phyloP scores from a whole-genome alignment of 1,139 yeast genomes.

The Scheffersomyces titani region DNA sequence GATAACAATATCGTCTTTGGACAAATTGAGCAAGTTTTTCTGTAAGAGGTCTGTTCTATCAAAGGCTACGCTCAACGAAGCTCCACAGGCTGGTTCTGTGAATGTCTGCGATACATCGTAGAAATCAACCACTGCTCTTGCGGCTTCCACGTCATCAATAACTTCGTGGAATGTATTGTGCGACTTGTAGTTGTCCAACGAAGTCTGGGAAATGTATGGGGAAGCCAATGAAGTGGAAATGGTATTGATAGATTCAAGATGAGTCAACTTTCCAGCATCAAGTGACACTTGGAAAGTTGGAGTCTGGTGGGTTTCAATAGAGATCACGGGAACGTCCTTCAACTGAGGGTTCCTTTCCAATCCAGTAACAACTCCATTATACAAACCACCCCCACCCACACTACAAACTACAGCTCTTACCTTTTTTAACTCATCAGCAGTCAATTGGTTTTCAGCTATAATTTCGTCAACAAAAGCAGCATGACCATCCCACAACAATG shows the following conservation, averaged over 20 bases:
- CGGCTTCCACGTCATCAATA: conserved; percentile 39
- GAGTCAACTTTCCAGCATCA: conserved; percentile 27
- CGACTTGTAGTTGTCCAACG: conserved; percentile 28
- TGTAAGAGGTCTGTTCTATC: conserved; percentile 22
- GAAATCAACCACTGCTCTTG: conserved; percentile 29
- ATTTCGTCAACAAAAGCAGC: conserved; percentile 36
- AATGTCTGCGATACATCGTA: conserved; percentile 23
- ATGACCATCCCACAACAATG: conserved; percentile 44
- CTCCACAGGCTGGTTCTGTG: conserved; percentile 49
- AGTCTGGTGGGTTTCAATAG: conserved; percentile 41
- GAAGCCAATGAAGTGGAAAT: conserved; percentile 44
- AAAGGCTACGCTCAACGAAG: conserved; percentile 31
- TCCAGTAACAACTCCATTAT: conserved; percentile 40
- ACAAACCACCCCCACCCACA: conserved; percentile 47
- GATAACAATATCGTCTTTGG: conserved; percentile 33
- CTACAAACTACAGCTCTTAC: conserved; percentile 41
- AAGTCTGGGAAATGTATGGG: conserved; percentile 33
- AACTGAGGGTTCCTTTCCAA: conserved; percentile 19
- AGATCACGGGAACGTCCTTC: conserved; percentile 25
- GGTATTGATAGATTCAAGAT: conserved; percentile 30
- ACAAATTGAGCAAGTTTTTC: conserved; percentile 21
- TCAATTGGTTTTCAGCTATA: conserved; percentile 17
- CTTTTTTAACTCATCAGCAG: conserved; percentile 15
- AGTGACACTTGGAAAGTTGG: conserved; percentile 38
- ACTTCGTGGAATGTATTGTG: conserved; percentile 19